Conservation (phyloP, 225 moss, liverwort and hornwort genomes). For the Polytrichum formosum region DNA sequence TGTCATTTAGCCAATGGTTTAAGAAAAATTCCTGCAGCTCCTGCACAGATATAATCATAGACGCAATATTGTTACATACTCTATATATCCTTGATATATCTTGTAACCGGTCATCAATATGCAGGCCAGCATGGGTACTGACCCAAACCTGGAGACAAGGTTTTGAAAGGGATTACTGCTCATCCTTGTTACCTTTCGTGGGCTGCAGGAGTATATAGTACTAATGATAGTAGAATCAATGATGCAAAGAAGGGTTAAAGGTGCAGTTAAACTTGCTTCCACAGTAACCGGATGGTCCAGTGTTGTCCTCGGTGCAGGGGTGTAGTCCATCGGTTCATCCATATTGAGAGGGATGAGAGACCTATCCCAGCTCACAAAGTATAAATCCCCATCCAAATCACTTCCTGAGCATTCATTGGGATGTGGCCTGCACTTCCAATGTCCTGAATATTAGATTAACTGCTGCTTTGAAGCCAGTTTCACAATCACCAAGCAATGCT, state of each 20-base stretch:
- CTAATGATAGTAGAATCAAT: too few species aligned
- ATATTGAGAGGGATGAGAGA: slow-evolving; percentile 58
- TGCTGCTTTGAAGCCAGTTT: too few species aligned
- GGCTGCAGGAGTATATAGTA: too few species aligned
- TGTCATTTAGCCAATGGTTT: slow-evolving; percentile 77
- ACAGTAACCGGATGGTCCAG: slow-evolving; percentile 71
- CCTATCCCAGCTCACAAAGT: slow-evolving; percentile 81
- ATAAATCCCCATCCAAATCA: slow-evolving; percentile 92
- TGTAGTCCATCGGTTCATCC: slow-evolving; percentile 84
- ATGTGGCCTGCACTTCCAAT: slow-evolving; percentile 58
- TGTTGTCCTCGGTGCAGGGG: slow-evolving; percentile 38
- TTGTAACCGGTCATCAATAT: too few species aligned
- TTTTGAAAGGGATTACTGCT: too few species aligned
- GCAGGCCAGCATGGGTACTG: too few species aligned
- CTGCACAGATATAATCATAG: slow-evolving; percentile 27
- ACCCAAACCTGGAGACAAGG: too few species aligned
- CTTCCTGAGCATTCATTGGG: slow-evolving; percentile 97
- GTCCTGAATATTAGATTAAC: too few species aligned
- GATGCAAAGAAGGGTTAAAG: slow-evolving; percentile 4
- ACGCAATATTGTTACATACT: too few species aligned
- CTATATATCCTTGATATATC: too few species aligned
- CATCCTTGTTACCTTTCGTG: too few species aligned
- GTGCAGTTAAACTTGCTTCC: slow-evolving; percentile 44
- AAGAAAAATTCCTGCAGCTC: slow-evolving; percentile 89
- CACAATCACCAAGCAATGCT: too few species aligned